Base-by-base conservation (phyloP, 768 basidiomycete species). In the Candolleomyces eurysporus region DNA sequence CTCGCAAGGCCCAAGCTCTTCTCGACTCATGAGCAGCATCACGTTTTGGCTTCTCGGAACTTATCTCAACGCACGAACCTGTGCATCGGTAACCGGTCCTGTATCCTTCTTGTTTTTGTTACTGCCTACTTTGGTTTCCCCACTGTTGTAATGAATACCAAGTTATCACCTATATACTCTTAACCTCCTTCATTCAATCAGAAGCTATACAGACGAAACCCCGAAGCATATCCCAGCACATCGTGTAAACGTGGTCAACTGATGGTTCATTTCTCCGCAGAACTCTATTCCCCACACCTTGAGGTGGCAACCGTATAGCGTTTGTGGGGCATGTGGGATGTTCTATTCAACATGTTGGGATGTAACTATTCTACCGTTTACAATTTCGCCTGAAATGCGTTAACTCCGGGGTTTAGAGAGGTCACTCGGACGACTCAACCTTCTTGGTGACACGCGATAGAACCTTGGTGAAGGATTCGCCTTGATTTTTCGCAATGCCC, bases 1-100 rank as follows among this genome's bases (percentile, higher is more conserved):
- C 91, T 60, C 79, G 84, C 67, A 90, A 84, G 69, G 91, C 91
- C 13, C 84, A 89, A 70, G 78, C 88, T 42, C 71, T 93, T 64
- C 67, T 81, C 63, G 73, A 75, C 57, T 48, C 61, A 61, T 61
- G 48, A 61, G 40, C 13, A 26, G 26, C 50, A 30, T 30, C 53
- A 19, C 72, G 55, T 61, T 17, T 2, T 26, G 26, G 32, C 36
- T 31, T 16, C 31, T 19, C 31, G 8, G 16, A 16, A n/a, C 31
- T 56, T 39, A 19, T 43, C 54, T 56, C 54, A 31, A 17, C n/a
- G 52, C 17, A 32, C 36, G n/a, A 45, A 30, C 51, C 49, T n/a
- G 39, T 19, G 60, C 36, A 57, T 49, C 17, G 60, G 43, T 59
- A 50, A 59, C 40, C 21, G 19, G 36, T 36, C 31, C 59, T 45